Evolutionary conservation across 2,329 filamentous ascomycete genomes (phyloP).

Genomic region (Colletotrichum destructivum): DNA sequence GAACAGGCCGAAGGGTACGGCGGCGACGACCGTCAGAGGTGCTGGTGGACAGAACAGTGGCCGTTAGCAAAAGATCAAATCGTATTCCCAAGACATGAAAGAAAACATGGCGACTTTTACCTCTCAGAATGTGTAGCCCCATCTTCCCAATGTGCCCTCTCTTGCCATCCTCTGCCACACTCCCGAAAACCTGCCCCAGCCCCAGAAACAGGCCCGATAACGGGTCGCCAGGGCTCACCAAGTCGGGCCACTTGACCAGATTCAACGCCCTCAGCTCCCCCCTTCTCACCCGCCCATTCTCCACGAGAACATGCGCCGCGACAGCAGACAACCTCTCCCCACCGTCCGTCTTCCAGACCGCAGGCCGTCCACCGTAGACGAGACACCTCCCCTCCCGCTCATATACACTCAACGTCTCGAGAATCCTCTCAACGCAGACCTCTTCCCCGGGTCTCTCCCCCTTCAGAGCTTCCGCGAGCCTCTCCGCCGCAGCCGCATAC

Average conservation of each 20-base stretch:
- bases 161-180: neutral
- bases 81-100: neutral
- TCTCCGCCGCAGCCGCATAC: constrained; percentile 23
- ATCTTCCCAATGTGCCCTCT: neutral
- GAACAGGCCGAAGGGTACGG: constrained; percentile 33
- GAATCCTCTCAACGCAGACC: constrained; percentile 21
- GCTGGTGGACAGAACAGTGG: neutral
- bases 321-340: constrained; percentile 29
- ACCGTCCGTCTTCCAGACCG: constrained; percentile 21
- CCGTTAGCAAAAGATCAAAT: too few relatives aligned
- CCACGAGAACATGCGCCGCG: constrained; percentile 32
- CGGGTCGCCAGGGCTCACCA: constrained; percentile 37
- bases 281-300: constrained; percentile 11
- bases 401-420: constrained; percentile 20
- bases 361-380: constrained; percentile 8
- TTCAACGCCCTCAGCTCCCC: constrained; percentile 23
- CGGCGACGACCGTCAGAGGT: constrained; percentile 30
- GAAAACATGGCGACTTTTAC: constrained; percentile 6
- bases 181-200: neutral
- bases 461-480: neutral
- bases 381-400: constrained; percentile 25
- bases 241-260: constrained; percentile 38
- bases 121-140: constrained; percentile 26
- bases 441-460: constrained; percentile 34
- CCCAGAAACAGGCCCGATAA: constrained; percentile 27